A percentile compares a stretch with the other conserved stretches of the same genome.
Conservation (phyloP, 257 asterid species). For the Solanum tarijense region DNA sequence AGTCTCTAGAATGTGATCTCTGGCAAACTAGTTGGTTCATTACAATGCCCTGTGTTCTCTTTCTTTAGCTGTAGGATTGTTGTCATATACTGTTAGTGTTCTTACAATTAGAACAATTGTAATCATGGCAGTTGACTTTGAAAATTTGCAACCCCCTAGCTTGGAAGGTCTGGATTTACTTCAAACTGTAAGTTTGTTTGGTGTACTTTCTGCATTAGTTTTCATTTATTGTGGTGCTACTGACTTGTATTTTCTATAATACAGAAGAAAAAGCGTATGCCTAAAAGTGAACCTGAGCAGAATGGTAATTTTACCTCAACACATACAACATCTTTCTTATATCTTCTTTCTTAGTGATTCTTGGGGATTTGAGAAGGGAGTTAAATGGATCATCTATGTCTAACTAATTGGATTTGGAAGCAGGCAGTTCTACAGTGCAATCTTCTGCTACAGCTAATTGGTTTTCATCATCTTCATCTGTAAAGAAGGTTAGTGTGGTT, state of each 20-base stretch:
- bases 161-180: constrained; percentile 79
- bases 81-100: background rate
- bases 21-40: background rate
- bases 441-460: constrained; percentile 74
- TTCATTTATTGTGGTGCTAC: background rate
- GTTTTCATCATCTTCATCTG: constrained; percentile 86
- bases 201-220: background rate
- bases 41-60: background rate
- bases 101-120: background rate
- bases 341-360: background rate
- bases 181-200: constrained; percentile 49
- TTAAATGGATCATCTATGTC: background rate
- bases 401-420: constrained; percentile 18
- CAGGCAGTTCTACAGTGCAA: constrained; percentile 52
- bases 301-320: constrained; percentile 35
- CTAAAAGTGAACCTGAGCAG: constrained; percentile 42
- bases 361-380: background rate
- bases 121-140: constrained; percentile 60
- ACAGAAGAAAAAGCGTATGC: constrained; percentile 53
- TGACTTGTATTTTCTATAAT: constrained; percentile 2
- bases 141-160: constrained; percentile 63
- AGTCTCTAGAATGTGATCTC: background rate
- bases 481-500: constrained; percentile 57
- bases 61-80: background rate
- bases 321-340: background rate